Evolutionary conservation across 768 basidiomycete species (phyloP).

Genomic region (Guyanaporus albipodus): DNA sequence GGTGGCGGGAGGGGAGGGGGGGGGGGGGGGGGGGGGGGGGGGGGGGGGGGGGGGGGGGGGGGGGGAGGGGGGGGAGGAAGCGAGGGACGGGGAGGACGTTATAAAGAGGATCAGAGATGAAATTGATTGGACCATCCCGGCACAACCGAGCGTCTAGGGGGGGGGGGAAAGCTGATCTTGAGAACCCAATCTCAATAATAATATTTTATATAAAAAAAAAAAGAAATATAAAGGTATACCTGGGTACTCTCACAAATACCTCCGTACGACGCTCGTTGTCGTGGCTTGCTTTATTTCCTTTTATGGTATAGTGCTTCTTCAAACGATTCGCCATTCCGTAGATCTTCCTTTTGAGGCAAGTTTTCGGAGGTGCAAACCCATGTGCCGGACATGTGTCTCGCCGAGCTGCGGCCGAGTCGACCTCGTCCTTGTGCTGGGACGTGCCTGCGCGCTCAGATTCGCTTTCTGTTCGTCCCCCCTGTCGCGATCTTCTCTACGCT

Average conservation of each 20-base stretch:
- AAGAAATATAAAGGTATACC: background rate
- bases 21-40: too few species aligned
- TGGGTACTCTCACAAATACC: conserved; percentile 10
- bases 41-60: background rate
- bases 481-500: conserved; percentile 26
- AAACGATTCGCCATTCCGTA: conserved; percentile 16
- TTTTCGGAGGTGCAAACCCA: conserved; percentile 2
- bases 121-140: conserved; percentile 19
- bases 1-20: too few species aligned
- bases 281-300: conserved; percentile 11
- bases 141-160: background rate
- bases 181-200: conserved; percentile 22
- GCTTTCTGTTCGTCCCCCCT: conserved; percentile 12
- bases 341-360: conserved; percentile 5
- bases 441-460: conserved; percentile 29
- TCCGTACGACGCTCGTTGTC: background rate
- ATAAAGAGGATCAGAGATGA: conserved; percentile 32
- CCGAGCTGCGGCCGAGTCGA: too few species aligned
- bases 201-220: background rate
- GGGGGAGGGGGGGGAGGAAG: conserved; percentile 12
- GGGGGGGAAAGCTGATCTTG: conserved; percentile 9
- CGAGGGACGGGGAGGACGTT: conserved; percentile 15
- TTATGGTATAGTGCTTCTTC: conserved; percentile 15
- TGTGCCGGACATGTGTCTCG: too few species aligned
- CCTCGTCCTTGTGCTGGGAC: too few species aligned